Evolutionary conservation across 2,329 filamentous ascomycete genomes (phyloP).

Genomic region (Cadophora sp.): DNA sequence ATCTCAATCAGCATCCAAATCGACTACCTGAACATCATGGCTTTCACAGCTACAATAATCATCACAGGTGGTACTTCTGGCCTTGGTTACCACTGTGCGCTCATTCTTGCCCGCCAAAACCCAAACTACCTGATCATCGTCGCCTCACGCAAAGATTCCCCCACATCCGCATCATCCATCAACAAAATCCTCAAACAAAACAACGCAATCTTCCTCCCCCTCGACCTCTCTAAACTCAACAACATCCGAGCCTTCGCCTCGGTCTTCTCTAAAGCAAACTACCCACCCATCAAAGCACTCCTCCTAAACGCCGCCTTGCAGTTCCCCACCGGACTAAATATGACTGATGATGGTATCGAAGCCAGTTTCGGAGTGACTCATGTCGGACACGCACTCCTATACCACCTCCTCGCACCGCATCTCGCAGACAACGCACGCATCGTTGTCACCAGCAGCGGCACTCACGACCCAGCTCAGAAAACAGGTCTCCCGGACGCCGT

Average conservation of each 20-base stretch:
- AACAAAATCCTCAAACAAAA: constrained; percentile 50
- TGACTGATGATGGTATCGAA: constrained; percentile 53
- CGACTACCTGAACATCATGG: constrained; percentile 24
- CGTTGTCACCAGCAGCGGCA: constrained; percentile 53
- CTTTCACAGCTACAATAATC: constrained; percentile 43
- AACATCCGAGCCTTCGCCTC: constrained; percentile 52
- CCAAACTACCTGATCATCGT: constrained; percentile 53
- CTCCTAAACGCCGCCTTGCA: constrained; percentile 58
- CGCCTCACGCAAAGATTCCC: constrained; percentile 51
- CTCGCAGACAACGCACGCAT: constrained; percentile 51
- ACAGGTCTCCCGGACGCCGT: constrained; percentile 51
- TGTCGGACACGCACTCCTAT: constrained; percentile 58
- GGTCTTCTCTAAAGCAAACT: constrained; percentile 45
- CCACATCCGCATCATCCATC: constrained; percentile 51
- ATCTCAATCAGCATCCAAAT: background rate
- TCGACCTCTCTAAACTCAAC: constrained; percentile 52
- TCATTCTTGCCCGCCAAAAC: constrained; percentile 49
- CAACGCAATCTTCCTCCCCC: constrained; percentile 51
- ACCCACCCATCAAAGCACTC: constrained; percentile 53
- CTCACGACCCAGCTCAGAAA: constrained; percentile 55
- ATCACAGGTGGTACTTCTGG: constrained; percentile 55
- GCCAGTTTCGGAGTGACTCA: constrained; percentile 57
- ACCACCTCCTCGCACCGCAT: constrained; percentile 53
- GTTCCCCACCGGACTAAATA: constrained; percentile 47
- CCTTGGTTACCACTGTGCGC: constrained; percentile 52